Conservation (phyloP, 139 green algal species). For the Mesotaenium endlicherianum region DNA sequence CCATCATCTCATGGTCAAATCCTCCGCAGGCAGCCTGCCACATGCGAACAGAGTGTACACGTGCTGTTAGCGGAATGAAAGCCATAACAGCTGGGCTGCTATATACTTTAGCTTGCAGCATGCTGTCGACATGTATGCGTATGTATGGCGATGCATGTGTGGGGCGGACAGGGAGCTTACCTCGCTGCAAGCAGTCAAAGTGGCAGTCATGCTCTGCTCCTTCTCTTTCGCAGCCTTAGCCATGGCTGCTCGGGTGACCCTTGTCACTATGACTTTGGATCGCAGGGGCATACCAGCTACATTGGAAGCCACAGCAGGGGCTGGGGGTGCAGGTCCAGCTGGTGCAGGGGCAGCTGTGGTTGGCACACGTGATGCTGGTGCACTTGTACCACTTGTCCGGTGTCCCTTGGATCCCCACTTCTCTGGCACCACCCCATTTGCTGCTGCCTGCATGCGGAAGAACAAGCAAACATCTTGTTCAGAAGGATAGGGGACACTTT, state of each 20-base stretch:
- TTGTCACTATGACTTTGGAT: background rate
- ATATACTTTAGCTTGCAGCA: background rate
- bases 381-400: background rate
- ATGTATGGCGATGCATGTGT: background rate
- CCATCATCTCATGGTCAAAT: slow-evolving; percentile 25
- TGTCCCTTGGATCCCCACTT: background rate
- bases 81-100: background rate
- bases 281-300: background rate
- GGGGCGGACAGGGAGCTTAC: background rate
- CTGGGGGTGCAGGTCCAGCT: background rate
- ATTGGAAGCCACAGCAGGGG: background rate
- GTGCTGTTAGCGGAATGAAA: background rate
- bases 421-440: background rate
- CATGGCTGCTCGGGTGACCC: background rate
- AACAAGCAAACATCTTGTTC: background rate
- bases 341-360: background rate
- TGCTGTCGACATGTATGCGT: background rate
- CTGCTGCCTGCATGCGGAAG: background rate
- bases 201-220: slow-evolving; percentile 32
- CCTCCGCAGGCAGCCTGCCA: background rate
- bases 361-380: background rate
- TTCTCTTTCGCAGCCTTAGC: slow-evolving; percentile 2
- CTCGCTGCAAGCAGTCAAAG: slow-evolving; percentile 21
- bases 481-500: background rate
- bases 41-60: background rate